These are phyloP conservation scores for Mycothermus thermophilus DNA, from an alignment of 495 filamentous ascomycete genomes.

Conservation along the genomic window DNA sequence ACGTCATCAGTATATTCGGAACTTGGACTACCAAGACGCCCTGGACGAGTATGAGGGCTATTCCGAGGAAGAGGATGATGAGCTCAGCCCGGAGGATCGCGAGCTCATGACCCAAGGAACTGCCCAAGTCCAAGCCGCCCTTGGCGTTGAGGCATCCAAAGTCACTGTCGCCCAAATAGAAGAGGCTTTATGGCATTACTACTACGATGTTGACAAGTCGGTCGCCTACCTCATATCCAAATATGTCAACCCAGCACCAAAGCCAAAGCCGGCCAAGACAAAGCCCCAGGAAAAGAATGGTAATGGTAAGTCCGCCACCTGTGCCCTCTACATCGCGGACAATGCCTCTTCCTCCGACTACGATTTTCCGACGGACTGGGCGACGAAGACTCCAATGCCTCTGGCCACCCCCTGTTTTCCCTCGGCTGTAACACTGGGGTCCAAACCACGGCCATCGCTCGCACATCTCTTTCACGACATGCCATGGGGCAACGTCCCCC, in stretches of 20 bases:
- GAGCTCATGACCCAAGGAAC: slow-evolving; percentile 43
- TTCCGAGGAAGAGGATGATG: slow-evolving; percentile 32
- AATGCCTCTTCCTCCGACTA: not conserved
- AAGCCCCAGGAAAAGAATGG: slow-evolving; percentile 30
- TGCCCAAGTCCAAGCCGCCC: slow-evolving; percentile 36
- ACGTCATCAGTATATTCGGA: slow-evolving; percentile 45
- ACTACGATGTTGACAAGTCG: slow-evolving; percentile 78
- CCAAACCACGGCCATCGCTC: slow-evolving; percentile 2
- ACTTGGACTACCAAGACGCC: slow-evolving; percentile 46
- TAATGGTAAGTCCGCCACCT: slow-evolving; percentile 33
- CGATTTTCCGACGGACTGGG: slow-evolving; percentile 4
- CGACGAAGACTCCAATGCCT: too few species aligned
- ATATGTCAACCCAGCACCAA: slow-evolving; percentile 26
- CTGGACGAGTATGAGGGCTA: slow-evolving; percentile 46
- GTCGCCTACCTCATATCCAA: slow-evolving; percentile 63
- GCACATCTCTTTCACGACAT: slow-evolving; percentile 60
- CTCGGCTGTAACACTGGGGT: not conserved
- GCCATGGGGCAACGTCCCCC: slow-evolving; percentile 73
- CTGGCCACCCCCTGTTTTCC: not conserved
- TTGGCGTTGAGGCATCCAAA: slow-evolving; percentile 37
- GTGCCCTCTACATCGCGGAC: slow-evolving; percentile 3
- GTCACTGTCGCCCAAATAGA: slow-evolving; percentile 61
- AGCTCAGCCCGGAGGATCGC: slow-evolving; percentile 46
- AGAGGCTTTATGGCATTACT: slow-evolving; percentile 90
- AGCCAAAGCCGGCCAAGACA: slow-evolving; percentile 15